A percentile compares a stretch with the other conserved stretches of the same genome.
Evolutionary conservation across 768 basidiomycete genomes (phyloP).

Genomic region (Ramaria sp.): DNA sequence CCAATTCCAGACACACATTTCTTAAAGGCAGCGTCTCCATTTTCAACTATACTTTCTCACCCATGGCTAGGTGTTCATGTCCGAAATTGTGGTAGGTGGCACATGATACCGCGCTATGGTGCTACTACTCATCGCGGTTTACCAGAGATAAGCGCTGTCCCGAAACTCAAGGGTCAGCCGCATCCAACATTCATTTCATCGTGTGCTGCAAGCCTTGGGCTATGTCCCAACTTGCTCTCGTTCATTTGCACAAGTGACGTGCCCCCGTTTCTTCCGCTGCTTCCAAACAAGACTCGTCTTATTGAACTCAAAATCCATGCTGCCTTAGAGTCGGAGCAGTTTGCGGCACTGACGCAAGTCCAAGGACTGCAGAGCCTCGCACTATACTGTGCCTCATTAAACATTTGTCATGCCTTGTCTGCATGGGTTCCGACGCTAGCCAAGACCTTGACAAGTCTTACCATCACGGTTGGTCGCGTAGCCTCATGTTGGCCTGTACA

Average conservation of each 20-base stretch:
- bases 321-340: constrained; percentile 42
- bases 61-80: constrained; percentile 47
- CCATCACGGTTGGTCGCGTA: constrained; percentile 43
- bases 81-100: constrained; percentile 41
- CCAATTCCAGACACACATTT: not conserved
- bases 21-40: constrained; percentile 43
- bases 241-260: constrained; percentile 46
- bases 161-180: constrained; percentile 23
- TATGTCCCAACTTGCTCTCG: constrained; percentile 41
- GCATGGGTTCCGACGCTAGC: constrained; percentile 38
- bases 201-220: constrained; percentile 34
- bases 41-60: constrained; percentile 44
- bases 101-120: not conserved
- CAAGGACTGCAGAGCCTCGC: constrained; percentile 33
- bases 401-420: constrained; percentile 47
- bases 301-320: constrained; percentile 39
- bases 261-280: constrained; percentile 37
- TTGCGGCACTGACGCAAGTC: constrained; percentile 31
- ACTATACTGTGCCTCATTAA: constrained; percentile 55
- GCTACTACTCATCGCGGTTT: constrained; percentile 1
- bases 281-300: constrained; percentile 36
- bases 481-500: not conserved
- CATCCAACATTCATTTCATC: constrained; percentile 40
- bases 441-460: constrained; percentile 40
- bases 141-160: constrained; percentile 42